These are phyloP conservation scores for Borealophlyctis nickersoniae DNA, from an alignment of 192 early-diverging fungal species.

Conservation along the genomic window DNA sequence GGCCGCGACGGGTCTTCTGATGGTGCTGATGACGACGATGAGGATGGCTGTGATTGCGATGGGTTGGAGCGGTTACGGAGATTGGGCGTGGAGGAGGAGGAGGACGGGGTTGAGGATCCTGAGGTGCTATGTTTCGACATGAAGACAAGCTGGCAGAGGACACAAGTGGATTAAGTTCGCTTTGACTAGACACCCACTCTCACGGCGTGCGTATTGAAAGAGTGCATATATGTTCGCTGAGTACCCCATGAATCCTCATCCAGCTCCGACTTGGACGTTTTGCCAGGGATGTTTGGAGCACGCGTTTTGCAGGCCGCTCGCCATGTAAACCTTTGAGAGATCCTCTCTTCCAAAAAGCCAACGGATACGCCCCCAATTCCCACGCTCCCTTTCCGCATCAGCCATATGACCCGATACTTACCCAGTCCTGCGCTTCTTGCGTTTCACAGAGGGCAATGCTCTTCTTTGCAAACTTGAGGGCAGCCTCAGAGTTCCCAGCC, in stretches of 20 bases:
- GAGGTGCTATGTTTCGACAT: slow-evolving; percentile 14
- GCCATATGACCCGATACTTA: slow-evolving; percentile 11
- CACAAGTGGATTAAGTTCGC: no score
- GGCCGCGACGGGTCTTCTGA: slow-evolving; percentile 42
- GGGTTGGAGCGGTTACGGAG: slow-evolving; percentile 24
- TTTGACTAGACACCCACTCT: no score
- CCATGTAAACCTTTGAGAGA: no score
- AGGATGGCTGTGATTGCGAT: slow-evolving; percentile 10
- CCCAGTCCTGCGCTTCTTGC: slow-evolving; percentile 55
- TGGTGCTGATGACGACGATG: slow-evolving; percentile 26
- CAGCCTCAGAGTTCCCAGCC: slow-evolving; percentile 62
- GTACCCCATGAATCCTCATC: no score
- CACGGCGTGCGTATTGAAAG: no score
- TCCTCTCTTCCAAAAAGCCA: no score
- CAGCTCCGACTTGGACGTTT: no score
- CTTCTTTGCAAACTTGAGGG: slow-evolving; percentile 83
- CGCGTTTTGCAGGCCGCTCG: not conserved
- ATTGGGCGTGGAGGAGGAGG: slow-evolving; percentile 21
- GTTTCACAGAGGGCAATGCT: slow-evolving; percentile 76
- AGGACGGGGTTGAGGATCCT: slow-evolving; percentile 21
- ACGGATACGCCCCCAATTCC: no score
- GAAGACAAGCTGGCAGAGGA: slow-evolving; percentile 12
- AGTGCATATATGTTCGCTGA: no score
- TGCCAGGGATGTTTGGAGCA: not conserved
- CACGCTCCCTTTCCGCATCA: no score